Evolutionary conservation across 2,329 filamentous ascomycete genomes (phyloP).

Genomic region (Aspergillus sp.): DNA sequence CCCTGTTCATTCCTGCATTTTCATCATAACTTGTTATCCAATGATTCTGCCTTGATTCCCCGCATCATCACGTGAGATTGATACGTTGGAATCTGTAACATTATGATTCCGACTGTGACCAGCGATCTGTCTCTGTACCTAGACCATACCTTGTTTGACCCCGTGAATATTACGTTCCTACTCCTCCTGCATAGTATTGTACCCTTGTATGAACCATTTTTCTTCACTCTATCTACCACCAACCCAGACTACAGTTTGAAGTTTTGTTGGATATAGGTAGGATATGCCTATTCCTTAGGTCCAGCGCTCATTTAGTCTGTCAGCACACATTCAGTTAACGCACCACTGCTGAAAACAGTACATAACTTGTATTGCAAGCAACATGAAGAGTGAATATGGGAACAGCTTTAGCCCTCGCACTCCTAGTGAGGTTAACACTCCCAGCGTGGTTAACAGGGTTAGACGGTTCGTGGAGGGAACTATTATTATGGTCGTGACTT

Average conservation of each 20-base stretch:
- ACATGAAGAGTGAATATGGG: neutral
- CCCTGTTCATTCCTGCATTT: no score
- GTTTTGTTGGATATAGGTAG: slow-evolving; percentile 1
- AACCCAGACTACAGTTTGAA: neutral
- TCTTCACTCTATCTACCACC: neutral
- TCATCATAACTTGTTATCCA: no score
- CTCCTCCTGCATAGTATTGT: no score
- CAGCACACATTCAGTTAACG: slow-evolving; percentile 1
- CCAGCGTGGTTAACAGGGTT: neutral
- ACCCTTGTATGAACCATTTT: neutral
- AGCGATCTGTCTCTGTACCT: no score
- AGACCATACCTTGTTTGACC: no score
- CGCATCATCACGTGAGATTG: no score
- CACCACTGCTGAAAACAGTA: neutral
- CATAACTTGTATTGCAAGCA: neutral
- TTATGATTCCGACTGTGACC: no score
- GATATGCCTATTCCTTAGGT: neutral
- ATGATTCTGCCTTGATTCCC: no score
- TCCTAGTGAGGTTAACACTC: neutral
- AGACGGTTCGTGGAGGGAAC: neutral
- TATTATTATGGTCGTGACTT: neutral
- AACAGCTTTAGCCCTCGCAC: neutral
- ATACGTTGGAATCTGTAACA: no score
- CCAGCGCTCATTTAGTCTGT: neutral
- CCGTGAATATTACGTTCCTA: no score